A percentile compares a stretch with the other conserved stretches of the same genome.
Evolutionary conservation across 768 basidiomycete species (phyloP).

Genomic region (Polyporus arcularius): DNA sequence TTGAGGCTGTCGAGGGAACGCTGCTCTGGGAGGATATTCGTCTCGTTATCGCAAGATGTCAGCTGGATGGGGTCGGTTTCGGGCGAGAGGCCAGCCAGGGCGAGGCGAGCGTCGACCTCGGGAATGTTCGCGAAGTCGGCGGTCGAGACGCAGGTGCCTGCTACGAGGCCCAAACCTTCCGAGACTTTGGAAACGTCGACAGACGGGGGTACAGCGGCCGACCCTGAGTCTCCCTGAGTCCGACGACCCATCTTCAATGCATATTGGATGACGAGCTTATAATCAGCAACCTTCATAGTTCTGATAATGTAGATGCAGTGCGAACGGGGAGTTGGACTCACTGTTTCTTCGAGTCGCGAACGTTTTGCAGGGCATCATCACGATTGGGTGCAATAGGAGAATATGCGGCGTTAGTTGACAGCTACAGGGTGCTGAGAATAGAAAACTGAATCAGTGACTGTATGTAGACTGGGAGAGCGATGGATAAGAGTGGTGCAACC

Average conservation of each 20-base stretch:
- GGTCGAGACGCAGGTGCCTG: slow-evolving; percentile 22
- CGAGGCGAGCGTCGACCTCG: not conserved
- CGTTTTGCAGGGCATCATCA: too few species aligned
- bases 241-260: slow-evolving; percentile 13
- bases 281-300: not conserved
- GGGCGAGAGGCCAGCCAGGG: not conserved
- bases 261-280: slow-evolving; percentile 12
- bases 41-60: slow-evolving; percentile 22
- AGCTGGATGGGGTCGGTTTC: not conserved
- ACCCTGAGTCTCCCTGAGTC: not conserved
- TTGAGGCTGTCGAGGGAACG: slow-evolving; percentile 2
- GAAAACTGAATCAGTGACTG: too few species aligned
- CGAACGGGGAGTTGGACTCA: too few species aligned
- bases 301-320: too few species aligned
- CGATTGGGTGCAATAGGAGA: too few species aligned
- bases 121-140: slow-evolving; percentile 15
- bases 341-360: too few species aligned
- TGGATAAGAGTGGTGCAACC: too few species aligned
- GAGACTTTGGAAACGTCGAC: slow-evolving; percentile 3
- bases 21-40: slow-evolving; percentile 10
- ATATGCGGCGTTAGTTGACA: too few species aligned
- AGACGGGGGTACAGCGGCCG: slow-evolving; percentile 6
- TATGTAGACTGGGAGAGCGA: too few species aligned
- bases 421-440: too few species aligned
- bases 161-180: slow-evolving; percentile 19